Percentiles rank a stretch among this genome's conserved stretches.
Evolutionary conservation across 441 rosid species (phyloP).

Genomic region (Aleurites moluccanus): DNA sequence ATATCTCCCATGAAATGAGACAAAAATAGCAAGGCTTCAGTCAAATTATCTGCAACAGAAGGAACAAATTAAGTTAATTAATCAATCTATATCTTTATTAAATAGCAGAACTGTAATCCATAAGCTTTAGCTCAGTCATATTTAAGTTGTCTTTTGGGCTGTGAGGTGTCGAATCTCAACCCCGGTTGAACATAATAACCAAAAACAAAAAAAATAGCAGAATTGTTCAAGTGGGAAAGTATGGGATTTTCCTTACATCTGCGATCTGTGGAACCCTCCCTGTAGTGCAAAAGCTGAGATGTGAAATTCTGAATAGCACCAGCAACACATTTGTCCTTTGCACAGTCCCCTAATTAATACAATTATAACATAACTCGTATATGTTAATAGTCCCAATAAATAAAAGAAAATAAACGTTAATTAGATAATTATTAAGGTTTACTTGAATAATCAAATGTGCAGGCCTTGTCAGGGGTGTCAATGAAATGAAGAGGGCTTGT

Average conservation of each 20-base stretch:
- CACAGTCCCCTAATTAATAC: slow-evolving; percentile 71
- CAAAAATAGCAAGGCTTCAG: slow-evolving; percentile 84
- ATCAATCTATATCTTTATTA: no score
- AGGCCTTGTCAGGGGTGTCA: slow-evolving; percentile 80
- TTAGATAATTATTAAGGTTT: no score
- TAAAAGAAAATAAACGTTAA: neutral
- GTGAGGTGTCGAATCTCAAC: no score
- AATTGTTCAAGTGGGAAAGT: neutral
- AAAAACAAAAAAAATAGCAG: neutral
- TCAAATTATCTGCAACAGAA: slow-evolving; percentile 71
- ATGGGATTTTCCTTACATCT: slow-evolving; percentile 42
- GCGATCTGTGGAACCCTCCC: slow-evolving; percentile 81
- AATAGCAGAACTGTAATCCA: neutral
- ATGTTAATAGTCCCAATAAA: neutral
- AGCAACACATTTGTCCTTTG: slow-evolving; percentile 64
- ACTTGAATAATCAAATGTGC: slow-evolving; percentile 73
- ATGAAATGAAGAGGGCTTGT: slow-evolving; percentile 91
- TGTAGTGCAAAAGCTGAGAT: slow-evolving; percentile 81
- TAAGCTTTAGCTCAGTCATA: no score
- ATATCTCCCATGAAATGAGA: slow-evolving; percentile 97
- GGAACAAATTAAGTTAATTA: neutral
- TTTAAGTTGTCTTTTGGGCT: no score
- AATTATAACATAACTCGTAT: slow-evolving; percentile 1
- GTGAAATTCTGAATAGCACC: slow-evolving; percentile 94
- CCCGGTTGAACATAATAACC: neutral